phyloP scores from a whole-genome alignment of 139 green algal genomes.

The Spirogloea muscicola region DNA sequence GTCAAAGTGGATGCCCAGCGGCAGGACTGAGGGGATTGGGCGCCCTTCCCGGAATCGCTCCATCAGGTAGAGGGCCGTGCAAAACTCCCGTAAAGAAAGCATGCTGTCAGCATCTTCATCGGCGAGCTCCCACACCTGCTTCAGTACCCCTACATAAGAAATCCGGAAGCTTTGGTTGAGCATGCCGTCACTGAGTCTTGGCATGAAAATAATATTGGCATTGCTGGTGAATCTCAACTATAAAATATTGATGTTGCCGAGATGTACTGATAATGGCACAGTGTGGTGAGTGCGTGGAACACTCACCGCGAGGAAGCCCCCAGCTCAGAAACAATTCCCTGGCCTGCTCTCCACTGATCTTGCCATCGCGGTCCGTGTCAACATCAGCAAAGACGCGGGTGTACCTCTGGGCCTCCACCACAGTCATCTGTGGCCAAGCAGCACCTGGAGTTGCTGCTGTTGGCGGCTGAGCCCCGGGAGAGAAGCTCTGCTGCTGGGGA shows the following conservation, averaged over 20 bases:
- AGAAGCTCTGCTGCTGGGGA: too few relatives aligned
- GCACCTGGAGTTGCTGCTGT: too few relatives aligned
- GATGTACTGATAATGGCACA: too few relatives aligned
- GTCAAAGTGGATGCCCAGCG: slow-evolving; percentile 25
- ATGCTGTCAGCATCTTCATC: slow-evolving; percentile 34
- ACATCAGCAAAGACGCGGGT: slow-evolving; percentile 26
- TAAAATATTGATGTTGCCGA: too few relatives aligned
- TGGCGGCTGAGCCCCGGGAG: too few relatives aligned
- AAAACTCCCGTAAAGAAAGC: slow-evolving; percentile 37
- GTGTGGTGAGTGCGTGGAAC: too few relatives aligned
- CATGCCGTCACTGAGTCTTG: too few relatives aligned
- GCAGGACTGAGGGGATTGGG: slow-evolving; percentile 4
- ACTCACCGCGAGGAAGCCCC: slow-evolving; percentile 11
- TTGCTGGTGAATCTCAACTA: too few relatives aligned
- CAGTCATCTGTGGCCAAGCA: slow-evolving; percentile 30
- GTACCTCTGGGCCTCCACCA: slow-evolving; percentile 28
- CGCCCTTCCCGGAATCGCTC: slow-evolving; percentile 18
- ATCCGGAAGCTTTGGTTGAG: too few relatives aligned
- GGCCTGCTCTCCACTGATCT: slow-evolving; percentile 30
- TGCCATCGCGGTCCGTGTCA: slow-evolving; percentile 25
- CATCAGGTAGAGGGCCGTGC: slow-evolving; percentile 44
- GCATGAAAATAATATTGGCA: too few relatives aligned
- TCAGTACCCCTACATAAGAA: slow-evolving; percentile 34
- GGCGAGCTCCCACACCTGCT: slow-evolving; percentile 43
- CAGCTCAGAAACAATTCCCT: slow-evolving; percentile 20